Percentiles rank a stretch among this genome's conserved stretches.
phyloP scores from a whole-genome alignment of 345 rosid species.

The Trapa bicornis region DNA sequence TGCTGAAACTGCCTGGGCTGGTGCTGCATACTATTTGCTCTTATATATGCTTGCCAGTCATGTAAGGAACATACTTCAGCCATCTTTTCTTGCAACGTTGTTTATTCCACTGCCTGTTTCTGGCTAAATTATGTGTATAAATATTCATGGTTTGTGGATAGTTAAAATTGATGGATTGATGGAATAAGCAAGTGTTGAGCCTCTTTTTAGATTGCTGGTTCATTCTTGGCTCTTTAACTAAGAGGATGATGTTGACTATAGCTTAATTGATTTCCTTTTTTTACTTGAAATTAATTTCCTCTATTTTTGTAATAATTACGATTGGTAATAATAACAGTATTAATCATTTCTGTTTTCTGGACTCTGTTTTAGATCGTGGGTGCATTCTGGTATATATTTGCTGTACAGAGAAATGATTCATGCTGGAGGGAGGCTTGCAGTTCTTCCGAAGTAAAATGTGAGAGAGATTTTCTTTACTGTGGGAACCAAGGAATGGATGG shows the following conservation, averaged over 20 bases:
- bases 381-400: conserved; percentile 85
- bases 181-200: background rate
- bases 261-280: too few species aligned
- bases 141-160: background rate
- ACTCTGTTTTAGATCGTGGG: conserved; percentile 58
- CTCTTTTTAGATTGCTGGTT: background rate
- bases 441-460: conserved; percentile 15
- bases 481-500: conserved; percentile 41
- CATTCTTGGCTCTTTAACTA: background rate
- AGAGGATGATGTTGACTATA: too few species aligned
- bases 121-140: background rate
- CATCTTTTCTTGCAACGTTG: too few species aligned
- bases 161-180: background rate
- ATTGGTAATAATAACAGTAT: conserved; percentile 4
- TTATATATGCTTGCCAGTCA: conserved; percentile 98
- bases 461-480: conserved; percentile 49
- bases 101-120: background rate
- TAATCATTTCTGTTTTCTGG: background rate
- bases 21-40: conserved; percentile 89
- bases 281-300: background rate
- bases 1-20: conserved; percentile 98
- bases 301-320: background rate
- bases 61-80: conserved; percentile 33
- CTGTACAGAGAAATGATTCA: conserved; percentile 65
- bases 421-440: conserved; percentile 62